These are phyloP conservation scores for Brachypodium distachyon DNA, from an alignment of 202 grass and related monocot genomes.

Conservation along the genomic window DNA sequence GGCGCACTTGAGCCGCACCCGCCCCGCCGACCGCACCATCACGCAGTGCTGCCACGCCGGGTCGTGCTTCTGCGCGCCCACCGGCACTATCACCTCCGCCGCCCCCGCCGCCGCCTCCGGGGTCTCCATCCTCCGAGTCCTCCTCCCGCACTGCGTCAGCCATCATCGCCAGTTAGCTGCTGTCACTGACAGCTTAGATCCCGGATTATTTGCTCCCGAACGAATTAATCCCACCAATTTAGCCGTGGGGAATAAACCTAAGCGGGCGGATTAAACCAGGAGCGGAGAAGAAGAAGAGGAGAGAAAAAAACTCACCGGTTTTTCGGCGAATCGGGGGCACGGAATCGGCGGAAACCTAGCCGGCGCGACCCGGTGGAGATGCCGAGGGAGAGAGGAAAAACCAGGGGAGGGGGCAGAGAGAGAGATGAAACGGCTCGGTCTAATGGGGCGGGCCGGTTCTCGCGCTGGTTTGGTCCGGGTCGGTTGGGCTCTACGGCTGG, in stretches of 20 bases:
- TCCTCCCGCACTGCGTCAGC: neutral
- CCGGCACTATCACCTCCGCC: constrained; percentile 52
- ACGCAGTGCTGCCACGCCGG: constrained; percentile 91
- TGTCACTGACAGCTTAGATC: neutral
- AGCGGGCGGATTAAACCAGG: neutral
- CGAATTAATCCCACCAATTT: neutral
- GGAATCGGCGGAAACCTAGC: constrained; percentile 7
- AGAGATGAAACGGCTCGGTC: neutral
- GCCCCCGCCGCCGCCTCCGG: neutral
- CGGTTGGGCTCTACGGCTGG: neutral
- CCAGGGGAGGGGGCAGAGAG: neutral
- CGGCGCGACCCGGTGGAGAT: neutral
- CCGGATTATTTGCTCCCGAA: neutral
- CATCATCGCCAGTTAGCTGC: neutral
- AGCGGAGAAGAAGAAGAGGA: too few relatives aligned
- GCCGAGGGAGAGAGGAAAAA: neutral
- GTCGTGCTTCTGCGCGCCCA: constrained; percentile 88
- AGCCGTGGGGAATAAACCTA: neutral
- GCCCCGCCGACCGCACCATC: constrained; percentile 61
- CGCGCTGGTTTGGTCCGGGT: neutral
- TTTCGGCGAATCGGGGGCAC: constrained; percentile 10
- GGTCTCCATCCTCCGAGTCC: too few relatives aligned
- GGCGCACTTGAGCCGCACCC: constrained; percentile 62
- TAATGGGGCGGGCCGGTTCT: constrained; percentile 21
- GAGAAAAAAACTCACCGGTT: constrained; percentile 21